phyloP scores from a whole-genome alignment of 345 rosid species.

The Firmiana major region DNA sequence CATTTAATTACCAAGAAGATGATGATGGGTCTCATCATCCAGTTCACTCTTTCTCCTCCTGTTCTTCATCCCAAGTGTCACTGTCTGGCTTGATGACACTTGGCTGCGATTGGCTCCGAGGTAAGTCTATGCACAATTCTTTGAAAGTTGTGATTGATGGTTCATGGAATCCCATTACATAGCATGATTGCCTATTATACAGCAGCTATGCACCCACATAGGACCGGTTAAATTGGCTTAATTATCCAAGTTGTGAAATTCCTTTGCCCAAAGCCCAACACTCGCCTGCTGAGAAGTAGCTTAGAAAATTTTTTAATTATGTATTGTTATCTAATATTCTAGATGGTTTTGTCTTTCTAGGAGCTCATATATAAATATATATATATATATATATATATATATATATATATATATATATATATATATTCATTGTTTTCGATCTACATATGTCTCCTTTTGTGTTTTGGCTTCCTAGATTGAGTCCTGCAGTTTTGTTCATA shows the following conservation, averaged over 20 bases:
- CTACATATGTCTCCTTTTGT: background rate
- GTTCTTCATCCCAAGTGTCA: constrained; percentile 56
- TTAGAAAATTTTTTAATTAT: no score
- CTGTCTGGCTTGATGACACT: constrained; percentile 36
- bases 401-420: background rate
- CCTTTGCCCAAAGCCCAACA: background rate
- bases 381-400: no score
- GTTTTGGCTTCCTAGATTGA: background rate
- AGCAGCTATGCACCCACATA: no score
- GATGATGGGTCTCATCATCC: constrained; percentile 28
- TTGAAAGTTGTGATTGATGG: background rate
- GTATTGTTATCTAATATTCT: background rate
- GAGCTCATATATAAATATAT: no score
- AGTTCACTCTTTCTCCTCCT: constrained; percentile 46
- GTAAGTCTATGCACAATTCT: constrained; percentile 25
- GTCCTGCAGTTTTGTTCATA: background rate
- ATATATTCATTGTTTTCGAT: no score
- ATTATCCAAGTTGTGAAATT: background rate
- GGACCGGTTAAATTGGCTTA: background rate
- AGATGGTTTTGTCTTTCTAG: background rate
- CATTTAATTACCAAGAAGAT: constrained; percentile 37
- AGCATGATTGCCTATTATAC: background rate
- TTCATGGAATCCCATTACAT: background rate
- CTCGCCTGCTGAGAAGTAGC: background rate
- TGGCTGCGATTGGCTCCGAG: constrained; percentile 42